Evolutionary conservation across 768 basidiomycete genomes (phyloP).

Genomic region (Sistotremastrum suecicum): DNA sequence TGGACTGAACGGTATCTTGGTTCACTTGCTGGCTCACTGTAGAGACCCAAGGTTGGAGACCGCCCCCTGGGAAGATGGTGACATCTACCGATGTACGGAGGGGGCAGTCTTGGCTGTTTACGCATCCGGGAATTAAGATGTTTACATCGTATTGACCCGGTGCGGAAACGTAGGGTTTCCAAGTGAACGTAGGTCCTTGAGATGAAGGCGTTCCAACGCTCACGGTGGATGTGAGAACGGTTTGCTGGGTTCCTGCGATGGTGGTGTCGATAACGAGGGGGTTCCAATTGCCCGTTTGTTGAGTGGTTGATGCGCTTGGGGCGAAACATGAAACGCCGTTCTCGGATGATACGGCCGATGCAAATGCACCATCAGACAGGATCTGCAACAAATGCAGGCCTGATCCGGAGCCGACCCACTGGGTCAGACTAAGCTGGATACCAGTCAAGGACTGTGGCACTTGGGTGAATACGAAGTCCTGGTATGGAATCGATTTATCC

Average conservation of each 20-base stretch:
- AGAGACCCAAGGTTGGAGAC: conserved; percentile 48
- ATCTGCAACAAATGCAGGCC: conserved; percentile 89
- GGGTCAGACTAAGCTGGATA: conserved; percentile 68
- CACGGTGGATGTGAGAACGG: conserved; percentile 56
- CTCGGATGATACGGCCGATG: conserved; percentile 47
- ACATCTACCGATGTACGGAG: conserved; percentile 71
- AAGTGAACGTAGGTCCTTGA: conserved; percentile 69
- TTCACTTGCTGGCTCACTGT: conserved; percentile 60
- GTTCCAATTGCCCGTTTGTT: conserved; percentile 58
- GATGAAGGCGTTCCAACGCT: conserved; percentile 45
- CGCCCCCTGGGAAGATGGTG: conserved; percentile 66
- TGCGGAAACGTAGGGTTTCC: conserved; percentile 86
- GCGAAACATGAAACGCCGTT: conserved; percentile 68
- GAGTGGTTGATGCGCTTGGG: conserved; percentile 54
- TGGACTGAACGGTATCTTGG: conserved; percentile 38
- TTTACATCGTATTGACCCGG: conserved; percentile 77
- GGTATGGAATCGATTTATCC: conserved; percentile 65
- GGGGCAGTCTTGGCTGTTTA: conserved; percentile 63
- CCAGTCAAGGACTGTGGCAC: conserved; percentile 61
- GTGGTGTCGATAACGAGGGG: conserved; percentile 47
- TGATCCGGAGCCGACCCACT: conserved; percentile 59
- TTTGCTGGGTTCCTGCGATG: conserved; percentile 70
- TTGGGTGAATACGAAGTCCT: conserved; percentile 79
- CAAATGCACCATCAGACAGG: conserved; percentile 84
- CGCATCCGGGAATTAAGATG: conserved; percentile 79